A percentile compares a stretch with the other conserved stretches of the same genome.
phyloP scores from a whole-genome alignment of 306 rosid species.

The Adenanthera pavonina region DNA sequence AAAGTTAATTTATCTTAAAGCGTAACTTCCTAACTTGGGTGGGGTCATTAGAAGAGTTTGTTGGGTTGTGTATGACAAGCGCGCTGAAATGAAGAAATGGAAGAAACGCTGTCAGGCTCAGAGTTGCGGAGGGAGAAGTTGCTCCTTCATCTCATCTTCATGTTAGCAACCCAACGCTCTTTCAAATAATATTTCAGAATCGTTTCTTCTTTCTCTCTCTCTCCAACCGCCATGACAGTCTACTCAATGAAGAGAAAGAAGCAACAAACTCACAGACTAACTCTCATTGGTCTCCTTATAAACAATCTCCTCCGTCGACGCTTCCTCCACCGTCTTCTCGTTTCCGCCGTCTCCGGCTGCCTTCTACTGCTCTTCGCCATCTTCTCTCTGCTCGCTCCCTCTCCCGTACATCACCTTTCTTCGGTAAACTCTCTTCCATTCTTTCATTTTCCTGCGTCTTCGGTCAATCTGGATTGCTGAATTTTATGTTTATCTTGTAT shows the following conservation, averaged over 20 bases:
- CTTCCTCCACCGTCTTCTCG: slow-evolving; percentile 52
- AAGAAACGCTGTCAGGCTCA: not conserved
- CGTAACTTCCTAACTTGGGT: not conserved
- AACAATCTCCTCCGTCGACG: slow-evolving; percentile 46
- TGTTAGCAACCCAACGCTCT: not conserved
- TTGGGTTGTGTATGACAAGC: not conserved
- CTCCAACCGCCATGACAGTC: slow-evolving; percentile 8
- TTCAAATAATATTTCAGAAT: not conserved
- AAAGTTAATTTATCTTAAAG: too few relatives aligned
- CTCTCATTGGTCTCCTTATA: slow-evolving; percentile 34
- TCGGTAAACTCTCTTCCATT: not conserved
- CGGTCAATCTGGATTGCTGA: not conserved
- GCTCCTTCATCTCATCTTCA: not conserved
- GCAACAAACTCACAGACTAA: slow-evolving; percentile 25
- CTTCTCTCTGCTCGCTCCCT: slow-evolving; percentile 52
- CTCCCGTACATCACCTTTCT: slow-evolving; percentile 15
- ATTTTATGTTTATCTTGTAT: not conserved
- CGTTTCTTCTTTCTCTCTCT: too few relatives aligned
- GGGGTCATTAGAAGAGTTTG: not conserved
- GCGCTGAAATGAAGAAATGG: not conserved
- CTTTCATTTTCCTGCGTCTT: not conserved
- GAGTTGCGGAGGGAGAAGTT: not conserved
- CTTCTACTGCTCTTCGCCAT: slow-evolving; percentile 59
- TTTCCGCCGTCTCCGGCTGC: slow-evolving; percentile 59
- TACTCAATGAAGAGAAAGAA: slow-evolving; percentile 49